A percentile compares a stretch with the other conserved stretches of the same genome.
phyloP scores from a whole-genome alignment of 2,329 filamentous ascomycete species.

The Penicillium griseofulvum region DNA sequence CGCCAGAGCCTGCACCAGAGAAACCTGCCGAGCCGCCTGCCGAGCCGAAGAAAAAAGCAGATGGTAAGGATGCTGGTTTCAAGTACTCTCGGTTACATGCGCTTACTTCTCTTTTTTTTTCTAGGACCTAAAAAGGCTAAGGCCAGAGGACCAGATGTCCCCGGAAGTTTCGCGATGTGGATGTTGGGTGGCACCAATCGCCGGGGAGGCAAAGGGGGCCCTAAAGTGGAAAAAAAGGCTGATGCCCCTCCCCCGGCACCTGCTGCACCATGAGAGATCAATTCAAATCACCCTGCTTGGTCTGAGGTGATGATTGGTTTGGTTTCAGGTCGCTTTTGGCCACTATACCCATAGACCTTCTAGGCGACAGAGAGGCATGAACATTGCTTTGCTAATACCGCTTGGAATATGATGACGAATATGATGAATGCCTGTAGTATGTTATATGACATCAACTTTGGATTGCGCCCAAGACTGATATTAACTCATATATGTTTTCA shows the following conservation, averaged over 20 bases:
- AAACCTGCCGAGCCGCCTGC: constrained; percentile 19
- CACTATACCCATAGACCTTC: not conserved
- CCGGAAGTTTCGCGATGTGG: constrained; percentile 44
- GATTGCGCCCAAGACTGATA: not conserved
- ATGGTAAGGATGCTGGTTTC: constrained; percentile 28
- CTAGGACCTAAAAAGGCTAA: constrained; percentile 33
- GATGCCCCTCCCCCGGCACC: constrained; percentile 26
- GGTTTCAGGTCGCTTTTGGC: not conserved
- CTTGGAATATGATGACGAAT: not conserved
- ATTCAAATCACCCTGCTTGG: not conserved
- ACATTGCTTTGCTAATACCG: not conserved
- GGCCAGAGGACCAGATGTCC: constrained; percentile 19
- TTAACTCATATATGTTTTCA: not conserved
- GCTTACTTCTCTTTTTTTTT: not conserved
- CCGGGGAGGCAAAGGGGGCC: constrained; percentile 34
- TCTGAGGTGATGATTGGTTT: not conserved
- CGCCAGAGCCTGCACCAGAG: constrained; percentile 20
- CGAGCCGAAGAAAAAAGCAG: constrained; percentile 35
- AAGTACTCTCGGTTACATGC: not conserved
- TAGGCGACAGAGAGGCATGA: not conserved
- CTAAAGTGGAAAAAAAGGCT: constrained; percentile 50
- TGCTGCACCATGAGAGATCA: constrained; percentile 11
- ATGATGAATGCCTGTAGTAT: not conserved
- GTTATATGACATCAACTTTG: not conserved
- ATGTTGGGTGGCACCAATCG: constrained; percentile 40